Base-by-base conservation (phyloP, 1,139 yeast species). In the Blastobotrys raffinosifermentans region DNA sequence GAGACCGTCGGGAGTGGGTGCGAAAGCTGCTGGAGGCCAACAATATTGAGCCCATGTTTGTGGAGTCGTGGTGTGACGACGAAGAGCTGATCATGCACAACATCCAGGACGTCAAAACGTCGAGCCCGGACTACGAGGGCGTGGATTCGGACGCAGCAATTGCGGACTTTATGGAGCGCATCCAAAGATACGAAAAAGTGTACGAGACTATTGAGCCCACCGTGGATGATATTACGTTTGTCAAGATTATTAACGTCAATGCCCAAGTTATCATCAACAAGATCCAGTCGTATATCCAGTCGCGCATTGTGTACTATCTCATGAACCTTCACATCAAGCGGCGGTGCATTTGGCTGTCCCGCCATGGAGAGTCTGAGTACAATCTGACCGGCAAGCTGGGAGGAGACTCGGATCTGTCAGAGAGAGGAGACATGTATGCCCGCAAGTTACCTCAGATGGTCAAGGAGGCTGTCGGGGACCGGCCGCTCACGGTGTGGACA, bases 241-340 rank as follows among this genome's bases (percentile, higher is more conserved):
- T 87, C 50, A 87, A 87, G 60, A 70, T 91, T 47, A 80, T 87
- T 54, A 86, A 89, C 57, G 93, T 86, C 37, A 84, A 86, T 46
- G 73, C 89, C 34, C 94, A 87, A 58, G 87, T 91, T 25, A 77
- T 91, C 38, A 77, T 91, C 54, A 91, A 91, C 63, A 72, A 79
- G 47, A 87, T 91, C 49, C 89, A 85, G 58, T 78, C 91, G 23
- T 91, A 91, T 57, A 69, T 91, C 53, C 94, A 91, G 60, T 80
- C 94, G 44, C 75, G 97, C 49, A 89, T 91, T 46, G 97, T 89
- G 15, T 91, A 89, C 63, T 91, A 87, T 58, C 86, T 91, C 33
- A 89, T 91, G 96, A 91, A 91, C 55, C 68, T 91, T 51, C 96
- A 89, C 61, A 85, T 87, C 49, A 85, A 85, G 58, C 95, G 96